Base-by-base conservation (phyloP, 306 rosid genomes). In the Albizia julibrissin region DNA sequence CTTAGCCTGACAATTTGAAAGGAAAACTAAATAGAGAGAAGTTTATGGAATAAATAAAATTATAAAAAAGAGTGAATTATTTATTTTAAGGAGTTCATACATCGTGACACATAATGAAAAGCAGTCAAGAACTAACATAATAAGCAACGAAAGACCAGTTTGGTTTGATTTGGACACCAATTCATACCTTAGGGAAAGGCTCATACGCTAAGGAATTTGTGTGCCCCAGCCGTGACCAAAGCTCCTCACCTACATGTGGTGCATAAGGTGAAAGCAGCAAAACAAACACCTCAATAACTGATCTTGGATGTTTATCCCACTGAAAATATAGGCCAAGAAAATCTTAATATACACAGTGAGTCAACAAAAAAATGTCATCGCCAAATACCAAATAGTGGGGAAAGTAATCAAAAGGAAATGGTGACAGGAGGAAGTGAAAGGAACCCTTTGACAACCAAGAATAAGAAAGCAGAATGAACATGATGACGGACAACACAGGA, bases 241-340 rank as follows among this genome's bases (percentile, higher is more conserved):
- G 91, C 90, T 95, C 99, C 87, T 95, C 98, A 34, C 98, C 94
- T 87, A 95, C 83, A 89, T 95, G 99, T 26, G 99, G 99, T 0
- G 97, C 99, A 82, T 93, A 95, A 5, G 98, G 96, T 24, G 99
- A 91, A 80, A 95, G 98, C 86, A 92, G 92, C 87, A 93, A 74
- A 82, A 92, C 90, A 86, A 93, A 93, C 79, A 90, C 92, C 91
- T 92, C 97, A 56, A 92, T 47, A 70, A 93, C 80, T 69, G 88
- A 84, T 85, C 75, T 91, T 44, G 99, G 98, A 79, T 92, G 94
- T 81, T 86, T 89, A 75, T 93, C 92, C 99, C 99, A 95, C 99
- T 95, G 93, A 81, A 87, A 89, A 87, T 31, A 66, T 52, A 66
- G 22, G 79, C 68, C 71, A 67, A 47, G 47, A 79, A 59, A 62